Evolutionary conservation across 768 basidiomycete species (phyloP).

Genomic region (Pleurotus eryngii): DNA sequence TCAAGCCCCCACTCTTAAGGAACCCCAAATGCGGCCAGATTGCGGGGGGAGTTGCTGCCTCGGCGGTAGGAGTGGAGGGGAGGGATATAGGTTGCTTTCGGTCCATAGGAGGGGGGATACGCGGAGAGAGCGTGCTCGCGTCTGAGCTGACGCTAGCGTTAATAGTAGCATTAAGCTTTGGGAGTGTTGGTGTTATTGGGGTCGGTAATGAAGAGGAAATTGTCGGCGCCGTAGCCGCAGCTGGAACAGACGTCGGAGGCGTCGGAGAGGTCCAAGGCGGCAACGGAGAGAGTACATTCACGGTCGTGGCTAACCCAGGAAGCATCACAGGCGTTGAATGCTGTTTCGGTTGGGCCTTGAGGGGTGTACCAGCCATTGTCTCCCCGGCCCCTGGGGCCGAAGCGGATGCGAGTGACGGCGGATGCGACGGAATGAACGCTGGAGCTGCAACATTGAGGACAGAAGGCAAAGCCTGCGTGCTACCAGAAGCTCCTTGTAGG

Average conservation of each 20-base stretch:
- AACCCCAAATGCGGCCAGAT: slow-evolving; percentile 30
- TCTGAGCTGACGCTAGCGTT: slow-evolving; percentile 1
- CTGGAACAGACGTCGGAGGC: background rate
- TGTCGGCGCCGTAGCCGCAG: slow-evolving; percentile 4
- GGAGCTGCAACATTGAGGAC: background rate
- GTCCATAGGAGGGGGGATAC: slow-evolving; percentile 34
- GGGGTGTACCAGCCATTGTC: background rate
- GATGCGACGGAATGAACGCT: slow-evolving; percentile 14
- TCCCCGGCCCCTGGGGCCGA: background rate
- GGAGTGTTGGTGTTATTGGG: slow-evolving; percentile 23
- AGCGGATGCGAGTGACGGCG: slow-evolving; percentile 32
- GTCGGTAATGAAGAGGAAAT: background rate
- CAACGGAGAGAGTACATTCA: background rate
- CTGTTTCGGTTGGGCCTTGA: background rate
- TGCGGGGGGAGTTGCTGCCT: slow-evolving; percentile 13
- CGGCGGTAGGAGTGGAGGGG: slow-evolving; percentile 40
- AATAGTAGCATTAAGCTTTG: slow-evolving; percentile 30
- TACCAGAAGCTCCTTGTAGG: slow-evolving; percentile 7
- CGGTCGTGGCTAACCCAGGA: background rate
- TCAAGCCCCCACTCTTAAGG: slow-evolving; percentile 27
- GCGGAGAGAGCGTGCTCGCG: slow-evolving; percentile 24
- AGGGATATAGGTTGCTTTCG: slow-evolving; percentile 43
- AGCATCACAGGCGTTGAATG: background rate
- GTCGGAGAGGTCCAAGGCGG: slow-evolving; percentile 10
- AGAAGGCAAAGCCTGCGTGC: background rate